Conservation (phyloP, 805 yeast genomes). For the Hanseniaspora lindneri region DNA sequence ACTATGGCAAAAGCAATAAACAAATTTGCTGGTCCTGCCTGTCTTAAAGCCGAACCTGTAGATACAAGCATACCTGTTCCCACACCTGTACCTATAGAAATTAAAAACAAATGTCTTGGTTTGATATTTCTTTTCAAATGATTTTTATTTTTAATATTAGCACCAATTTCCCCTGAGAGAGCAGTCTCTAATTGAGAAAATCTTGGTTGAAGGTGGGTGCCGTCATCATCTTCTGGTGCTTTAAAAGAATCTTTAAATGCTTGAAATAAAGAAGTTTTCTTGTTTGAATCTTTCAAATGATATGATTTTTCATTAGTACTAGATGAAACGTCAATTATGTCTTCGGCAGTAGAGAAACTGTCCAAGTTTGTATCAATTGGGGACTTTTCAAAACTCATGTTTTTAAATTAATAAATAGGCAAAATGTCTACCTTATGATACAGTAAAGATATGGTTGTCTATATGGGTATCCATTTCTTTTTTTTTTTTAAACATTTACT, state of each 20-base stretch:
- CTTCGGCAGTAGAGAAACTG: background rate
- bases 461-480: background rate
- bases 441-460: no score
- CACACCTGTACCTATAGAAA: slow-evolving; percentile 43
- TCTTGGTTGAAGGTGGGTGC: slow-evolving; percentile 12
- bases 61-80: slow-evolving; percentile 71
- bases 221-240: slow-evolving; percentile 20
- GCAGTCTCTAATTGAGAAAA: slow-evolving; percentile 1
- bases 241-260: slow-evolving; percentile 23
- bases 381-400: slow-evolving; percentile 8
- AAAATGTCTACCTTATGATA: no score
- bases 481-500: no score
- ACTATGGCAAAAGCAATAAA: slow-evolving; percentile 48
- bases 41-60: slow-evolving; percentile 44
- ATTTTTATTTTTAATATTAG: background rate
- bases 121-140: slow-evolving; percentile 5
- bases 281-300: background rate
- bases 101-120: slow-evolving; percentile 13
- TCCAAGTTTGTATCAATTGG: background rate
- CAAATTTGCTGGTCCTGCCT: slow-evolving; percentile 55
- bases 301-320: background rate
- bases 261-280: slow-evolving; percentile 7
- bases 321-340: slow-evolving; percentile 1
- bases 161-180: background rate
- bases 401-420: background rate